Base-by-base conservation (phyloP, 2,329 filamentous ascomycete genomes). In the Dactylellina haptotyla region DNA sequence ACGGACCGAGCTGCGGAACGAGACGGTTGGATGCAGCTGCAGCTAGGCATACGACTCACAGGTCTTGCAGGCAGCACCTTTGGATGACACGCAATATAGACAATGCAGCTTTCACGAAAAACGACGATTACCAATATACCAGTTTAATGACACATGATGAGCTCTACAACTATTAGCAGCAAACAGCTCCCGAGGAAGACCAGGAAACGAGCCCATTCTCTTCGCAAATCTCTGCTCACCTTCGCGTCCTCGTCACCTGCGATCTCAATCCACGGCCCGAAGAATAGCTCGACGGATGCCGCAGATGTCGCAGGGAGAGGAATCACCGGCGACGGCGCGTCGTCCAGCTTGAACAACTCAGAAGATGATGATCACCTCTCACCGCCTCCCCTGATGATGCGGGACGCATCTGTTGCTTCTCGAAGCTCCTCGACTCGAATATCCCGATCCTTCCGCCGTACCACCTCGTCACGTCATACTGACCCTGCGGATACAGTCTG, bases 401-500 rank as follows among this genome's bases (percentile, higher is more conserved):
- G 69, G 39, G 69, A 73, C 57, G 12, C 61, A 10, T 61, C 61
- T 20, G 61, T 54, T 2, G 53, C 69, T n/a, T 73, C 69, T 4
- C 45, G 51, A 2, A 37, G 46, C 18, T 62, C 64, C 1, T 59
- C 54, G 3, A 16, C 26, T 1, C 56, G 61, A 8, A 62, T 72
- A 37, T 41, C 61, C 8, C 51, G 58, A 2, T 73, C 69, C 28
- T 73, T 66, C 48, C 37, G 61, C 37, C 61, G 69, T 23, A 57
- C 51, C n/a, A 58, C 54, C 28, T 66, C 61, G 3, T 73, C 69
- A 12, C 69, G 61, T 6, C 56, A 72, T 25, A 63, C 69, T 9
- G 70, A 75, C 20, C 61, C 75, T 16, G 75, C 71, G 30, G 93
- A 97, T 82, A 99, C 95, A 0, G 93, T 95, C 78, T 96, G 92